Evolutionary conservation across 345 rosid genomes (phyloP), one percentile per base, ranked within the genome.

Genomic region (Pugionium cornutum): DNA sequence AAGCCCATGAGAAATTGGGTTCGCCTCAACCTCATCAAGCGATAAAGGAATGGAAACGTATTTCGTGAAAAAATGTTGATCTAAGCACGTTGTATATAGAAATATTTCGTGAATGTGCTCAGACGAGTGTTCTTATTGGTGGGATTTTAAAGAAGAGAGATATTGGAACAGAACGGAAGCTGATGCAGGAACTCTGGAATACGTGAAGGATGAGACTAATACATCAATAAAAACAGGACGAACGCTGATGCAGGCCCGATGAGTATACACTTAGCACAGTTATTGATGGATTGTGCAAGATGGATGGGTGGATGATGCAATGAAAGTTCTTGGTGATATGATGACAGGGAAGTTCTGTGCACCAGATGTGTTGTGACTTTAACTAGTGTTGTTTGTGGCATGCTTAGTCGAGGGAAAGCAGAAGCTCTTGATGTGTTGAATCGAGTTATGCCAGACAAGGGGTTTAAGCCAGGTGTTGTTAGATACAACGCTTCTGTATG

Each of bases 231-330:
- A 83, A 33, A 46, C 69, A 2, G 87, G 95, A 9, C 9, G 44
- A 9, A 40, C 9, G 44, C 9, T 40, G 44, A 9, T 7, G 84
- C 69, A 86, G 74, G 62, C 96, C 95, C 7, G 88, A 91, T 72
- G 82, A 84, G 74, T 81, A 85, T 74, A 82, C 94, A 37, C 91
- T 91, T 47, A 89, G 86, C 76, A 91, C 90, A 0, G 81, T 91
- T 32, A 67, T 89, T 30, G 79, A 89, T 72, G 96, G 95, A 11
- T 82, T 91, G 53, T 87, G 95, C 86, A 89, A 83, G 84, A 78
- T 83, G 79, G 83, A 84, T 7, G 82, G 53, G 70, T 84, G 7
- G 91, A 86, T 49, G 96, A 89, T 44, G 89, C 92, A 73, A 58
- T 86, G 69, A 80, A 78, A 72, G 81, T 91, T 7, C 72, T 91